Conservation (phyloP, 306 rosid genomes). For the Cucumis cinereus region DNA sequence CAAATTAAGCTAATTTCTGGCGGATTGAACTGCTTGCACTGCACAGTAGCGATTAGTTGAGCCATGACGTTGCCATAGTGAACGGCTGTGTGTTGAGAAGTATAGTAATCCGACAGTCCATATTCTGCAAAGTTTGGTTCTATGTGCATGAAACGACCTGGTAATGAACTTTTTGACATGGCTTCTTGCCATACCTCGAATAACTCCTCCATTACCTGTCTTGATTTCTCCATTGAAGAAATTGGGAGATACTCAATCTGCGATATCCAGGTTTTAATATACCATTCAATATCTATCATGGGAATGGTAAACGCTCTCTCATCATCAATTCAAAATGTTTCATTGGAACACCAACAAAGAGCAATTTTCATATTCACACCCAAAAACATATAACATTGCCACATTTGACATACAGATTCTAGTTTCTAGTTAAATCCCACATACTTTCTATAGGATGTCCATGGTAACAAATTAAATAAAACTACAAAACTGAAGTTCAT, state of each 20-base stretch:
- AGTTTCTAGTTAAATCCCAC: neutral
- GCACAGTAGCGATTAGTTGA: conserved; percentile 60
- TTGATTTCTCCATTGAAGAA: conserved; percentile 65
- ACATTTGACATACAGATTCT: neutral
- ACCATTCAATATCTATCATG: neutral
- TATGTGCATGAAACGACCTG: conserved; percentile 70
- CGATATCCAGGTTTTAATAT: neutral
- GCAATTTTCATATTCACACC: neutral
- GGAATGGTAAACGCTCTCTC: neutral
- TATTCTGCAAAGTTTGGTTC: conserved; percentile 65
- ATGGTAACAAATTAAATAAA: neutral
- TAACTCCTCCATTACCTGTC: conserved; percentile 71
- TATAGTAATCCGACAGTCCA: conserved; percentile 58
- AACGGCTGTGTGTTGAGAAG: conserved; percentile 74
- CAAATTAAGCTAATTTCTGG: conserved; percentile 28
- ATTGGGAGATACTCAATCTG: conserved; percentile 83
- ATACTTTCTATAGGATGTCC: neutral
- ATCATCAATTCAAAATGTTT: neutral
- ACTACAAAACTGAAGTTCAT: neutral
- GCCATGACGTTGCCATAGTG: conserved; percentile 73
- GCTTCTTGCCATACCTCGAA: conserved; percentile 57
- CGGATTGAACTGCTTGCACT: conserved; percentile 40
- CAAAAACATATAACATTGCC: neutral
- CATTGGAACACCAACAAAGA: neutral
- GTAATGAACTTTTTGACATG: conserved; percentile 62